Evolutionary conservation across 352 stramenopile genomes (phyloP).

Genomic region (Phytopythium boreale): DNA sequence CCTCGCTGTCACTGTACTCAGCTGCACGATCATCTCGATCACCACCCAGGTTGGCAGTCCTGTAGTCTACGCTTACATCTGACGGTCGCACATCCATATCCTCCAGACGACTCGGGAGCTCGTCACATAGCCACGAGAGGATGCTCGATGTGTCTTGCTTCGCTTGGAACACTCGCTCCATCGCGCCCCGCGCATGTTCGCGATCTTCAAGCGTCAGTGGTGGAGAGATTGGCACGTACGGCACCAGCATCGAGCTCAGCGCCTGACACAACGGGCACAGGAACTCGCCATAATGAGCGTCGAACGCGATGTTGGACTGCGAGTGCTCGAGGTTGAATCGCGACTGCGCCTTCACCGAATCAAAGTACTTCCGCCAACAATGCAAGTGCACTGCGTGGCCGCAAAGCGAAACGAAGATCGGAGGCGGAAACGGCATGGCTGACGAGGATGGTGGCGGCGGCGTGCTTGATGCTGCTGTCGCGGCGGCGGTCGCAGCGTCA

Average conservation of each 20-base stretch:
- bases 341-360: constrained; percentile 76
- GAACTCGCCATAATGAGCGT: constrained; percentile 85
- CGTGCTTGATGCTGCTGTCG: neutral
- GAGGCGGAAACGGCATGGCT: constrained; percentile 40
- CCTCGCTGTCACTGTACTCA: constrained; percentile 21
- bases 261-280: constrained; percentile 90
- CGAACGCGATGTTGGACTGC: constrained; percentile 81
- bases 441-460: neutral
- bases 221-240: constrained; percentile 61
- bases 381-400: constrained; percentile 89
- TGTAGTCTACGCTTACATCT: neutral
- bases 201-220: constrained; percentile 55
- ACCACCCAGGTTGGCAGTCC: no score
- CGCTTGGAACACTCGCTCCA: constrained; percentile 71
- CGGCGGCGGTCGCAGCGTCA: neutral
- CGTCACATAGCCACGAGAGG: constrained; percentile 53
- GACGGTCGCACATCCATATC: constrained; percentile 9
- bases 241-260: constrained; percentile 89
- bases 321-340: constrained; percentile 67
- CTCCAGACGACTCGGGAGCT: constrained; percentile 42
- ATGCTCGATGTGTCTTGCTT: constrained; percentile 73
- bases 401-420: constrained; percentile 80
- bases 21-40: constrained; percentile 5
- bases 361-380: constrained; percentile 89
- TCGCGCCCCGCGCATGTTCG: constrained; percentile 50